Conservation (phyloP, 2,329 filamentous ascomycete species). For the Epichloe brachyelytri region DNA sequence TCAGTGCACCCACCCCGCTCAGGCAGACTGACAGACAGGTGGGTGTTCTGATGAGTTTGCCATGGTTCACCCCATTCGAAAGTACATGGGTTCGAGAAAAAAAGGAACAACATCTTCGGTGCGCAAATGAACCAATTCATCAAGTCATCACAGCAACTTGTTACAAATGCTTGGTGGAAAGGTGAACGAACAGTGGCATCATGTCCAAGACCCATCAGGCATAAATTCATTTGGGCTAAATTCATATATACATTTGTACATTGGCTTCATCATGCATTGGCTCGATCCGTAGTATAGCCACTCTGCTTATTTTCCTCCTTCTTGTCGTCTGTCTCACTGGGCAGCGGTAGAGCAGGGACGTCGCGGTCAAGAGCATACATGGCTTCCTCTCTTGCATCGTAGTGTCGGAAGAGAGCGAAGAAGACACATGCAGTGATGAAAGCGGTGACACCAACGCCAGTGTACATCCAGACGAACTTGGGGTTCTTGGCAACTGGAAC, state of each 20-base stretch:
- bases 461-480: slow-evolving; percentile 54
- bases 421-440: slow-evolving; percentile 38
- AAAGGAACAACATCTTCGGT: no score
- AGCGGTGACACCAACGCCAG: slow-evolving; percentile 37
- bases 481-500: slow-evolving; percentile 49
- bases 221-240: not conserved
- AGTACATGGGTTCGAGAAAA: no score
- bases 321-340: not conserved
- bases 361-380: slow-evolving; percentile 27
- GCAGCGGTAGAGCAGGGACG: slow-evolving; percentile 11
- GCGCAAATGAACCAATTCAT: no score
- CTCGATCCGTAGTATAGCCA: not conserved
- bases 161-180: not conserved
- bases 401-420: slow-evolving; percentile 29
- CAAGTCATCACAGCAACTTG: not conserved
- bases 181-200: not conserved
- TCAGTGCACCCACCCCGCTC: no score
- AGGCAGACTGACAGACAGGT: no score
- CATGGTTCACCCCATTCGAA: no score
- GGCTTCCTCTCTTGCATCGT: slow-evolving; percentile 23
- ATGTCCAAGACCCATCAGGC: not conserved
- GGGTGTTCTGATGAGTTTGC: no score
- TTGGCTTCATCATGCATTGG: not conserved
- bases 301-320: not conserved
- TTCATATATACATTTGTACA: not conserved